Evolutionary conservation across 257 asterid genomes (phyloP).

Genomic region (Lantana camara): DNA sequence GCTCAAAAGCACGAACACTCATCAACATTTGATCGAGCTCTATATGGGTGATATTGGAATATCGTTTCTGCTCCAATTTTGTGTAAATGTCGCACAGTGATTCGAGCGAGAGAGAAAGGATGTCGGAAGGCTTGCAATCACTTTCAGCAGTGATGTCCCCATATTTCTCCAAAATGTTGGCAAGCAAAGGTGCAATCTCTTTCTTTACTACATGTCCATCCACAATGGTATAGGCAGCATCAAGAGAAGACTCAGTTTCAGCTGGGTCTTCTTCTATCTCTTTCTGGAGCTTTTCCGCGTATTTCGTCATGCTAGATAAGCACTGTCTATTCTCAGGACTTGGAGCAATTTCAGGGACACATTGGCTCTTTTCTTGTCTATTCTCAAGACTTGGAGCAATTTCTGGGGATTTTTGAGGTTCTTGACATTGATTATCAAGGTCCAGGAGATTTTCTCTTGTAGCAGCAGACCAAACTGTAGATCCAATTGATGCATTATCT

Average conservation of each 20-base stretch:
- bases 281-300: not conserved
- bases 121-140: not conserved
- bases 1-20: slow-evolving; percentile 3
- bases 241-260: slow-evolving; percentile 19
- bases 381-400: too few relatives aligned
- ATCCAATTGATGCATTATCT: too few relatives aligned
- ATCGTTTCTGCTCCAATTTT: not conserved
- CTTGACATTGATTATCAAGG: too few relatives aligned
- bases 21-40: slow-evolving; percentile 13
- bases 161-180: slow-evolving; percentile 16
- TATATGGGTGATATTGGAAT: not conserved
- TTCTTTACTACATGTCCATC: not conserved
- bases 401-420: too few relatives aligned
- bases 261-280: slow-evolving; percentile 7
- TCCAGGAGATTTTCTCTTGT: too few relatives aligned
- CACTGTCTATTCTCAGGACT: too few relatives aligned
- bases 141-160: slow-evolving; percentile 4
- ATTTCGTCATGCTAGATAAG: slow-evolving; percentile 20
- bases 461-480: too few relatives aligned
- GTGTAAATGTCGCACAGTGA: slow-evolving; percentile 3
- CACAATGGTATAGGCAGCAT: not conserved
- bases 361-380: too few relatives aligned
- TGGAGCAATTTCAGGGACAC: too few relatives aligned
- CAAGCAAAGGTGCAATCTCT: slow-evolving; percentile 14
- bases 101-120: slow-evolving; percentile 1